These are phyloP conservation scores for Apostasia ramifera DNA, from an alignment of 106 monocot genomes.

Conservation along the genomic window DNA sequence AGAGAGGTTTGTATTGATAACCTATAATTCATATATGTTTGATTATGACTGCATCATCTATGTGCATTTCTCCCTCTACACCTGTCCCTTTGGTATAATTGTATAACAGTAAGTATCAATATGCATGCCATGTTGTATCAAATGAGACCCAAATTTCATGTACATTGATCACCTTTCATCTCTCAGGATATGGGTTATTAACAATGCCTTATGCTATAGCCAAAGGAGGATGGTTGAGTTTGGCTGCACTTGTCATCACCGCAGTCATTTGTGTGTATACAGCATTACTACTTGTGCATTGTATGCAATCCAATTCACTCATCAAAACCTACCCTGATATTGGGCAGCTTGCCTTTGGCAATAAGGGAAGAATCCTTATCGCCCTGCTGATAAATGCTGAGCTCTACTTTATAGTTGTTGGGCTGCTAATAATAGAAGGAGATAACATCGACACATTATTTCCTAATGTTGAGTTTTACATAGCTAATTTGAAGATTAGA, in stretches of 20 bases:
- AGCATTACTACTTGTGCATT: conserved; percentile 37
- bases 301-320: conserved; percentile 30
- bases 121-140: too few relatives aligned
- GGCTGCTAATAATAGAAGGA: conserved; percentile 5
- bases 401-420: conserved; percentile 45
- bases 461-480: not conserved
- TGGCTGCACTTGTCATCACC: conserved; percentile 26
- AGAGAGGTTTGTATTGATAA: too few relatives aligned
- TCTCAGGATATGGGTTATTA: conserved; percentile 25
- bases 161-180: too few relatives aligned
- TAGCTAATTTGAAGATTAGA: not conserved
- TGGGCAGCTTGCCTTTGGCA: conserved; percentile 52
- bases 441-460: conserved; percentile 3
- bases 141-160: too few relatives aligned
- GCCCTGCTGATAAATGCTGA: conserved; percentile 46
- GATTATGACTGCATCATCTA: too few relatives aligned
- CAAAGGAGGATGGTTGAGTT: conserved; percentile 50
- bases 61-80: too few relatives aligned
- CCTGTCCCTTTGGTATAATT: too few relatives aligned
- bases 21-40: too few relatives aligned
- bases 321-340: conserved; percentile 49
- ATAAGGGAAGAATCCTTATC: conserved; percentile 21
- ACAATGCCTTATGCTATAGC: conserved; percentile 58
- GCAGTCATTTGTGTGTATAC: conserved; percentile 43
- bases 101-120: too few relatives aligned